These are phyloP conservation scores for Agastache rugosa DNA, from an alignment of 257 asterid genomes.

Conservation along the genomic window DNA sequence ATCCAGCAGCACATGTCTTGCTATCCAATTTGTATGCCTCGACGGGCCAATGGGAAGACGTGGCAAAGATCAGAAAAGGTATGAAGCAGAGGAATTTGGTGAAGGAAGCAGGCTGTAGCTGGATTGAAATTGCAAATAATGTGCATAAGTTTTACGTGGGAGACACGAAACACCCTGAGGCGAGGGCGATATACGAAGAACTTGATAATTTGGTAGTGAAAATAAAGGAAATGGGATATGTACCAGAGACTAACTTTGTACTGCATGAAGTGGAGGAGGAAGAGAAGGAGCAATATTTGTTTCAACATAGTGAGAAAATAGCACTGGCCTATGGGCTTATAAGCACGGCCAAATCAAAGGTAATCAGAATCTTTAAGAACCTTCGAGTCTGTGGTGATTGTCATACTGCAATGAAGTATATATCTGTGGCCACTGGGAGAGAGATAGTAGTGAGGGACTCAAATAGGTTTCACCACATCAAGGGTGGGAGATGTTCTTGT, in stretches of 20 bases:
- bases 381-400: conserved; percentile 95
- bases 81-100: conserved; percentile 77
- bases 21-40: conserved; percentile 84
- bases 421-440: conserved; percentile 70
- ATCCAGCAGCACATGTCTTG: conserved; percentile 76
- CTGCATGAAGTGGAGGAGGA: conserved; percentile 92
- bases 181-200: conserved; percentile 66
- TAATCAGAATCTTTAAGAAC: conserved; percentile 79
- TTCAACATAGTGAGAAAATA: conserved; percentile 90
- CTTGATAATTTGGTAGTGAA: conserved; percentile 46
- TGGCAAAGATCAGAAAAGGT: conserved; percentile 57
- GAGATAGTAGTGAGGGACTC: conserved; percentile 89
- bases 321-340: conserved; percentile 89
- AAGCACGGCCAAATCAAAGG: conserved; percentile 57
- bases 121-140: conserved; percentile 79
- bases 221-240: conserved; percentile 77
- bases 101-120: conserved; percentile 95
- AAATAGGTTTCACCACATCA: conserved; percentile 87
- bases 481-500: conserved; percentile 80
- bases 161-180: conserved; percentile 76
- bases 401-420: conserved; percentile 73
- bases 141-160: conserved; percentile 90
- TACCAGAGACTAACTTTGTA: conserved; percentile 69
- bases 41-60: conserved; percentile 71
- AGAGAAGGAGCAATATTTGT: conserved; percentile 68